Conservation (phyloP, 345 rosid genomes). For the Dovyalis caffra region DNA sequence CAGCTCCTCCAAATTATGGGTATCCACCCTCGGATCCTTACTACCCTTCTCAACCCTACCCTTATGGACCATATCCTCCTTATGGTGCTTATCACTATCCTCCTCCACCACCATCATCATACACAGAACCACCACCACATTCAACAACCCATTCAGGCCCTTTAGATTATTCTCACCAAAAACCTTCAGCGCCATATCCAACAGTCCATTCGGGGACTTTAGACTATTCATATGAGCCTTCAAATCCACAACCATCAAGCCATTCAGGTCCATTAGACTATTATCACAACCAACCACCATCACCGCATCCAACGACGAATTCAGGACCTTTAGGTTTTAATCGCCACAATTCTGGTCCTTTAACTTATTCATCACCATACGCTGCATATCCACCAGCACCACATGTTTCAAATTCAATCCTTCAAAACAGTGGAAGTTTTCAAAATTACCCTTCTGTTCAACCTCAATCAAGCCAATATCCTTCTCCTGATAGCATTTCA, state of each 20-base stretch:
- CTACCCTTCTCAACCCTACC: conserved; percentile 33
- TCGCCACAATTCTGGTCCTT: conserved; percentile 27
- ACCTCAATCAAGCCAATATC: conserved; percentile 34
- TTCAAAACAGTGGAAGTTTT: conserved; percentile 49
- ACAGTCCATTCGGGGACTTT: conserved; percentile 3
- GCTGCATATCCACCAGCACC: conserved; percentile 24
- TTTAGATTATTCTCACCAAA: conserved; percentile 6
- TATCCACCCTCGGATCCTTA: conserved; percentile 61
- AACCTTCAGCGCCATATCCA: neutral
- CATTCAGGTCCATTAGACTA: conserved; percentile 16
- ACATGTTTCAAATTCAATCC: conserved; percentile 33
- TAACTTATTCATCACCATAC: conserved; percentile 49
- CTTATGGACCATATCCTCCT: conserved; percentile 17
- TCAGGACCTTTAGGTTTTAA: conserved; percentile 47
- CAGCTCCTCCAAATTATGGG: conserved; percentile 33
- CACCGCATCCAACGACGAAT: conserved; percentile 24
- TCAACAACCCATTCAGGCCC: conserved; percentile 19
- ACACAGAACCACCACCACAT: conserved; percentile 18
- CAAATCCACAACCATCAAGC: conserved; percentile 18
- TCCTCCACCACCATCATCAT: conserved; percentile 1
- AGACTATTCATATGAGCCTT: neutral
- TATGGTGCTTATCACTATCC: neutral
- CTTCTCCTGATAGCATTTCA: conserved; percentile 40
- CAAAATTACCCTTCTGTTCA: conserved; percentile 40
- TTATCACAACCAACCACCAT: conserved; percentile 17